These are phyloP conservation scores for Gremmenia infestans DNA, from an alignment of 2,329 filamentous ascomycete genomes.

Conservation along the genomic window DNA sequence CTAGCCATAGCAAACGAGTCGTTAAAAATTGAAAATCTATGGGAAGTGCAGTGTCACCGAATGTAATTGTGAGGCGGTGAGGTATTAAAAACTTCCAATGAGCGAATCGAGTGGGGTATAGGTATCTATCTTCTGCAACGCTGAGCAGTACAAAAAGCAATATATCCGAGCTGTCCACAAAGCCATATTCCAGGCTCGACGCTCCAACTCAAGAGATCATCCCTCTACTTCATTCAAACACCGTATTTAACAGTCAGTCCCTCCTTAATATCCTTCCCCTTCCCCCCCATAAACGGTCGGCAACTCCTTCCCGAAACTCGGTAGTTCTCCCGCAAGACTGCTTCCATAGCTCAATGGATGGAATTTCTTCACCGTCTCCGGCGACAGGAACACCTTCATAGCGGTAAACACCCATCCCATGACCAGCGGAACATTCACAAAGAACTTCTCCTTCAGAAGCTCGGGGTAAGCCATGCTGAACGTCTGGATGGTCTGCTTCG, in stretches of 20 bases:
- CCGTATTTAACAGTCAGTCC: conserved; percentile 31
- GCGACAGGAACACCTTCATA: conserved; percentile 70
- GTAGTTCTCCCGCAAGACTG: conserved; percentile 58
- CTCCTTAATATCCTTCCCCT: conserved; percentile 43
- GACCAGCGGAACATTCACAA: conserved; percentile 81
- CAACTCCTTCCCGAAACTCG: conserved; percentile 55
- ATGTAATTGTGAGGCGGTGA: background rate
- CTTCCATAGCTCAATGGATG: conserved; percentile 71
- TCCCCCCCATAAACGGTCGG: conserved; percentile 80
- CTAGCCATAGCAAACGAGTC: too few species aligned
- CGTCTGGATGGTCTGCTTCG: conserved; percentile 73
- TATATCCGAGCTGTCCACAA: background rate
- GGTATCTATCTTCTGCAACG: background rate
- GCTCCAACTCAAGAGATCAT: background rate
- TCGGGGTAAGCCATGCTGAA: conserved; percentile 85
- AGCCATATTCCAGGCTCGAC: too few species aligned
- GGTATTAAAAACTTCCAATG: background rate
- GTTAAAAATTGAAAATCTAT: too few species aligned
- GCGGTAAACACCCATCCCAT: conserved; percentile 83
- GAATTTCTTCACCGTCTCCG: conserved; percentile 73
- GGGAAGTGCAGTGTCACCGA: background rate
- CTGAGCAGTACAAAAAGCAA: background rate
- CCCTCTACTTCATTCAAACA: background rate
- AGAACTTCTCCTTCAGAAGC: conserved; percentile 86
- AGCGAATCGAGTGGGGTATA: background rate